phyloP scores from a whole-genome alignment of 345 rosid genomes.

The Eucalyptus guilfoylei region DNA sequence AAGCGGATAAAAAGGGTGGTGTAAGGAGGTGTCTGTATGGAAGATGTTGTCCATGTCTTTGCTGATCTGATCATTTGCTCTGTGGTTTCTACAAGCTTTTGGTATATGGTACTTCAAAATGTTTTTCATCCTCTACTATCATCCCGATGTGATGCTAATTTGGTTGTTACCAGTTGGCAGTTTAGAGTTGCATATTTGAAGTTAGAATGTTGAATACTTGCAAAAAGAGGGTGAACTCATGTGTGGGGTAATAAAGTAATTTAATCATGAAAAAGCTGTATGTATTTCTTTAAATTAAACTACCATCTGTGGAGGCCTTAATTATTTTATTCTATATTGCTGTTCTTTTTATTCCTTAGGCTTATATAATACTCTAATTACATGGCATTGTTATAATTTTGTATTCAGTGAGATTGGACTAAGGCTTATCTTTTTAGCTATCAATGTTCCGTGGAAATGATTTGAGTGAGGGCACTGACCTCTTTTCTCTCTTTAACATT shows the following conservation, averaged over 20 bases:
- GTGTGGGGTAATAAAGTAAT: background rate
- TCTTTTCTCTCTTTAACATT: slow-evolving; percentile 4
- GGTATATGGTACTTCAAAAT: background rate
- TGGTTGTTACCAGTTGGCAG: background rate
- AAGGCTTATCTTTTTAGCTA: background rate
- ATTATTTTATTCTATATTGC: background rate
- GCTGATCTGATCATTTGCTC: background rate
- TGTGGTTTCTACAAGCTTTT: background rate
- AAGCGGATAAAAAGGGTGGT: background rate
- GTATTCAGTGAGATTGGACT: background rate
- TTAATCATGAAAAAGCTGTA: background rate
- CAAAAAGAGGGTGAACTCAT: background rate
- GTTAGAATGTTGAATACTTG: background rate
- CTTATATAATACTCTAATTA: background rate
- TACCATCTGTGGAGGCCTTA: background rate
- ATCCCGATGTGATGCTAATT: background rate
- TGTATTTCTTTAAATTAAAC: background rate
- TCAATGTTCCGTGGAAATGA: background rate
- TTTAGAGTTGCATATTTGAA: background rate
- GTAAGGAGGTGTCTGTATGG: background rate
- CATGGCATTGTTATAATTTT: background rate
- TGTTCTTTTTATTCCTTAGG: background rate
- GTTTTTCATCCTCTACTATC: background rate
- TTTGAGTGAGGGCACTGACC: background rate
- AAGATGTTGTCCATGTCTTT: background rate